Evolutionary conservation across 768 basidiomycete genomes (phyloP), one percentile per base, ranked within the genome.

Genomic region (Tubosaeta sp.): DNA sequence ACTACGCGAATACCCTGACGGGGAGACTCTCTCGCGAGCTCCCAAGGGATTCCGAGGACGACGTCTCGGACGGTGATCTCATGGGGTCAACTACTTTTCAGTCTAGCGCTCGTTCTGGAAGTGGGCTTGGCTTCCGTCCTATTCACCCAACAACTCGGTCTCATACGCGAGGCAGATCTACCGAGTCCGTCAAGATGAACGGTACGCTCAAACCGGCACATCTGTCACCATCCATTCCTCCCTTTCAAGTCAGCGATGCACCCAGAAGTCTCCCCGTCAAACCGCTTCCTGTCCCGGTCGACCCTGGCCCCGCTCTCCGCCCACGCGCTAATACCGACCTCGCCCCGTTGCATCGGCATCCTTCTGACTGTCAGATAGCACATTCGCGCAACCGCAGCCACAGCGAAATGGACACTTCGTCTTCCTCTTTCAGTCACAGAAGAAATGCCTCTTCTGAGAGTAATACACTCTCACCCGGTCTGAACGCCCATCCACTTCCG

Each of bases 1-100:
- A 84, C 73, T 98, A 96, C 71, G 82, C 87, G 57, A 97, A 97
- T 63, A 90, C 90, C 3, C 71, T 86, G 59, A 91, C 88, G 0
- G 88, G 88, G 21, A 79, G 85, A 61, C 81, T 80, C 22, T 83
- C 92, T 18, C 79, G 84, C 58, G 90, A 96, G 62, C 72, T 94
- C 16, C 94, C 94, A 14, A 73, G 73, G 43, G 88, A 90, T 62
- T 62, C 75, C 6, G 84, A 86, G 34, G 60, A 64, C 46, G 84
- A 86, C 47, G 69, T 70, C 24, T 76, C 79, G 4, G 81, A 84
- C 55, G 73, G 71, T 35, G 83, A 85, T 51, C 70, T 84, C 35
- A 76, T 76, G 25, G 76, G 78, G 16, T 63, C 83, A 18, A 73
- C 77, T 29, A 27, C 65, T 8, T 78, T 81, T 6, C 79, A 79